Evolutionary conservation across 805 yeast genomes (phyloP), one percentile per base, ranked within the genome.

Genomic region (Wickerhamiella slavikovae): DNA sequence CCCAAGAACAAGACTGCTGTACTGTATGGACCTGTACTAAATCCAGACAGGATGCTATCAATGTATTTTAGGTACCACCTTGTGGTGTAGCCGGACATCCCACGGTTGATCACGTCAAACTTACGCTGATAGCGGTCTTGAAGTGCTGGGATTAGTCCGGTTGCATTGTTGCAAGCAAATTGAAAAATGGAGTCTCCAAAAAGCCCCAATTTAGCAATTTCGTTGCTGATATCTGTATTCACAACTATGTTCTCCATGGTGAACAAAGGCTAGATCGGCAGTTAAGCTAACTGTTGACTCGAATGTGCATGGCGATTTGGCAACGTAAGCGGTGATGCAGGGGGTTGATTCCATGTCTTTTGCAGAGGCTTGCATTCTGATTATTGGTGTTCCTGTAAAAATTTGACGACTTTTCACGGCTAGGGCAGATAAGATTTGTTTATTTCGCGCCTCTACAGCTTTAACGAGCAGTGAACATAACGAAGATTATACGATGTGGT

Each of bases 111-210:
- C 2, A 83, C 55, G 38, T 78, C 85, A 27, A 78, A 40, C 43
- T 60, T 65, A 25, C 93, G 59, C 2, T 58, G 49, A 45, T 77
- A 52, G 23, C 21, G 32, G 30, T 57, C 42, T 22, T 53, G 58
- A 16, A 74, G 42, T 1, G 64, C 69, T 0, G 74, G 58, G 2
- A 67, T 69, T 17, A 63, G 44, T 4, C 60, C 54, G 43, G n/a
- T 55, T 51, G 7, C 49, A 47, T 3, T 35, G 39, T 56, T 50
- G 41, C 45, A 62, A 18, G 67, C 51, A 37, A 48, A 64, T 43
- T 75, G 68, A 9, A 78, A 71, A 39, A 73, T 62, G 2, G 80
- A 73, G 49, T 74, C 83, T 5, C 83, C 83, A 42, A 72, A 69
- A 15, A 73, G 53, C 5, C 73, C 48, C 31, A 74, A 54, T 38